Percentiles rank a stretch among this genome's conserved stretches.
These are phyloP conservation scores for Calonectria pseudoturangicola DNA, from an alignment of 2,329 filamentous ascomycete species.

Conservation along the genomic window DNA sequence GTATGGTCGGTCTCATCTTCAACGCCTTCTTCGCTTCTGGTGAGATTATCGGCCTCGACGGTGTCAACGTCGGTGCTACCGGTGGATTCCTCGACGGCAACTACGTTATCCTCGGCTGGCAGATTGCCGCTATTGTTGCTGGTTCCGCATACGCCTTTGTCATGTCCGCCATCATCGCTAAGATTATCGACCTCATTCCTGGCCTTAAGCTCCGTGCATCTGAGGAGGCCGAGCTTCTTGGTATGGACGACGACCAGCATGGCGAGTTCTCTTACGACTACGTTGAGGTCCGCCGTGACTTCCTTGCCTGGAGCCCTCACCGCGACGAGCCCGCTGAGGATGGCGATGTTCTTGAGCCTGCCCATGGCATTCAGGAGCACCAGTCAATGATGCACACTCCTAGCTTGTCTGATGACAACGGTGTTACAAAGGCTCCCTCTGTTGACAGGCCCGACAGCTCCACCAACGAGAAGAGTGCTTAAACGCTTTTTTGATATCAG, in stretches of 20 bases:
- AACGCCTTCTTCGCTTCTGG: constrained; percentile 83
- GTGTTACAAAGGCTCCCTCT: constrained; percentile 50
- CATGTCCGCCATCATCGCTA: constrained; percentile 84
- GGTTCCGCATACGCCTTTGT: constrained; percentile 81
- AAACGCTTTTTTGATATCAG: not conserved
- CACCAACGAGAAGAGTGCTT: constrained; percentile 44
- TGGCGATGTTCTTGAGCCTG: constrained; percentile 76
- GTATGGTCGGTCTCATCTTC: constrained; percentile 82
- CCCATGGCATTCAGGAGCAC: constrained; percentile 84
- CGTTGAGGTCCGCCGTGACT: constrained; percentile 91
- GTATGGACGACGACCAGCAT: constrained; percentile 93
- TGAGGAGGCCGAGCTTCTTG: constrained; percentile 88
- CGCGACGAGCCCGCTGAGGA: constrained; percentile 77
- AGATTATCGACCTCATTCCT: constrained; percentile 83
- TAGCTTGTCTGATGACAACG: constrained; percentile 53
- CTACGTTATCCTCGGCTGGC: constrained; percentile 85
- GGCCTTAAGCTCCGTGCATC: constrained; percentile 87
- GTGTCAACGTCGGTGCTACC: constrained; percentile 80
- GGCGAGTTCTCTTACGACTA: constrained; percentile 95
- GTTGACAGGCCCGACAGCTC: constrained; percentile 44
- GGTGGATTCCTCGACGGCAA: constrained; percentile 87
- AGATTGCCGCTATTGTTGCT: constrained; percentile 85
- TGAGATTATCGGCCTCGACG: constrained; percentile 84
- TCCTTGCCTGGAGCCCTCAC: constrained; percentile 89
- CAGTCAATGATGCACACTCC: constrained; percentile 61